Evolutionary conservation across 2,329 filamentous ascomycete genomes (phyloP).

Genomic region (Claviceps cyperi): DNA sequence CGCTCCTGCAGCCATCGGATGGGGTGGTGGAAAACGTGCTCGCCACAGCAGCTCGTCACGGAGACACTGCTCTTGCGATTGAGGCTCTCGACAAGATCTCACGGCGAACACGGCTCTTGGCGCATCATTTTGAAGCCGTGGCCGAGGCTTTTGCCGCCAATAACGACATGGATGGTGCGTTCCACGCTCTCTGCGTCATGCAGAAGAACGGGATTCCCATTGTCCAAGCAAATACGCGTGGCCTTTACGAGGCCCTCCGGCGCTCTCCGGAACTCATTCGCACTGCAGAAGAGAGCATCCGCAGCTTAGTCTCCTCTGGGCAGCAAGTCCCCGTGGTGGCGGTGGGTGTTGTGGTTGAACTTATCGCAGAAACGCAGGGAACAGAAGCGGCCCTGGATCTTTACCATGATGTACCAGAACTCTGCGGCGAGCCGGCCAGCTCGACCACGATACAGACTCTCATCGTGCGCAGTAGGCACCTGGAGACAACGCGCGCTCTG

Average conservation of each 20-base stretch:
- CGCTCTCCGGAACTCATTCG: slow-evolving; percentile 29
- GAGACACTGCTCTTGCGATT: slow-evolving; percentile 54
- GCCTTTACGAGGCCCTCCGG: slow-evolving; percentile 44
- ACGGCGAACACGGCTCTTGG: slow-evolving; percentile 32
- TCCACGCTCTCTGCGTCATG: slow-evolving; percentile 64
- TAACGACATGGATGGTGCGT: slow-evolving; percentile 48
- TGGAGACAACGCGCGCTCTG: slow-evolving; percentile 13
- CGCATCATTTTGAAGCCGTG: slow-evolving; percentile 68
- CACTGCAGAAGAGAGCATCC: slow-evolving; percentile 41
- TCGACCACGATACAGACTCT: slow-evolving; percentile 16
- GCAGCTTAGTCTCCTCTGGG: slow-evolving; percentile 27
- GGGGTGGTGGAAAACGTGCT: slow-evolving; percentile 55
- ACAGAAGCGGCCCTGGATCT: slow-evolving; percentile 19
- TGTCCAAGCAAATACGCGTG: slow-evolving; percentile 46
- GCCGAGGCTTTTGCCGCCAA: slow-evolving; percentile 51
- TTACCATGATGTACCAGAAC: slow-evolving; percentile 15
- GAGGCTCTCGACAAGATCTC: slow-evolving; percentile 45
- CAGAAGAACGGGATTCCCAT: slow-evolving; percentile 33
- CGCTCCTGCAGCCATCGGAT: slow-evolving; percentile 32
- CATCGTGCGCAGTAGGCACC: slow-evolving; percentile 15
- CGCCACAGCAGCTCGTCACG: slow-evolving; percentile 52
- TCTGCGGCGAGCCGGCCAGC: slow-evolving; percentile 16
- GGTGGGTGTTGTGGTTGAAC: slow-evolving; percentile 22
- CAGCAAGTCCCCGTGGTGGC: slow-evolving; percentile 23
- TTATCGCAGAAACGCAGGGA: slow-evolving; percentile 14